Evolutionary conservation across 495 filamentous ascomycete species (phyloP), one percentile per base, ranked within the genome.

Genomic region (Aspergillus olivimuriae): DNA sequence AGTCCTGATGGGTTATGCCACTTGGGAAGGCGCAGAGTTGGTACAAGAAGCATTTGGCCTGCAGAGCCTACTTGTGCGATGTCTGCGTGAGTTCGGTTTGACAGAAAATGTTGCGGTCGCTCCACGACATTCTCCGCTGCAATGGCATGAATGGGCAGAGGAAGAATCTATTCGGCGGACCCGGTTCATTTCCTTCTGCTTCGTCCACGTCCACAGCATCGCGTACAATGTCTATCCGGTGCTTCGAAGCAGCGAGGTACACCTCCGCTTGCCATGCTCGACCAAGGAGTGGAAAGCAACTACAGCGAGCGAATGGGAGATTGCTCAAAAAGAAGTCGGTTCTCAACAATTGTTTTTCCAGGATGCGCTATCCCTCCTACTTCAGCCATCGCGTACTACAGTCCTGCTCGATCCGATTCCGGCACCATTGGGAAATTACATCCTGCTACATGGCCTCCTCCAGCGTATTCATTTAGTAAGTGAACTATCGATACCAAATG

Each of bases 91-190:
- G 8, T 57, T 53, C 41, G 62, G 62, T 0, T 8, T 68, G 19
- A 51, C 58, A 15, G 55, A 66, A 44, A 49, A 52, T 26, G 34
- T 53, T 20, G 43, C 46, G 4, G 43, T 53, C 33, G 42, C 33
- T n/a, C 46, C 46, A 22, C 38, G 37, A 34, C 54, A 61, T 26
- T 43, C 48, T 10, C 47, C 61, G 4, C 44, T 56, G 12, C 55
- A 61, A 15, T 68, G 65, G 65, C 56, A 64, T 39, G 58, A 64
- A 32, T 68, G 65, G 65, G 62, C 58, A 2, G 60, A 68, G 19
- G 58, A 64, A 30, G 65, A 68, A 43, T 64, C 62, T 14, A 46
- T 54, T n/a, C 58, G 65, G 8, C 58, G 65, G 3, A 65, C 65
- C 6, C 60, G 60, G 24, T 52, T 66, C n/a, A 65, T 65, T 12